Percentiles rank a stretch among this genome's conserved stretches.
Evolutionary conservation across 1,284 basidiomycete genomes (phyloP).

Genomic region (Somion occarium): DNA sequence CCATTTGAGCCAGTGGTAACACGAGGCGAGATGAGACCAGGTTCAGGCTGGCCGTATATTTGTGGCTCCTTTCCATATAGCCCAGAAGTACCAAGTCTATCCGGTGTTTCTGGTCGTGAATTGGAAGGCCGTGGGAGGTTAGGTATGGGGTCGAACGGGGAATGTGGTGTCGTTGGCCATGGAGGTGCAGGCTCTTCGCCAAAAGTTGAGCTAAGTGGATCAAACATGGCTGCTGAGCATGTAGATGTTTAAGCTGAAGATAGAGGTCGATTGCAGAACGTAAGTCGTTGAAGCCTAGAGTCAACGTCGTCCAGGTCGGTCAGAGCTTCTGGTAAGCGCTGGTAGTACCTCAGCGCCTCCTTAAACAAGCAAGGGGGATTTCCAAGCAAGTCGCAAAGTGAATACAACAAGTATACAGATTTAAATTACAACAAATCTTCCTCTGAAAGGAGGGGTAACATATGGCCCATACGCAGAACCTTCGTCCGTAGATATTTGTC

Average conservation of each 20-base stretch:
- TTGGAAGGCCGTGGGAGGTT: slow-evolving; percentile 33
- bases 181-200: slow-evolving; percentile 31
- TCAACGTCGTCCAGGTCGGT: not conserved
- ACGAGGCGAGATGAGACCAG: slow-evolving; percentile 73
- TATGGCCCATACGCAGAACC: slow-evolving; percentile 94
- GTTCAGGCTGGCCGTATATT: slow-evolving; percentile 78
- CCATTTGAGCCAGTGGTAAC: slow-evolving; percentile 63
- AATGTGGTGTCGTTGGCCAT: slow-evolving; percentile 41
- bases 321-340: no score
- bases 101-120: slow-evolving; percentile 23
- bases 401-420: not conserved
- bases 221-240: slow-evolving; percentile 26
- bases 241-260: not conserved
- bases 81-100: slow-evolving; percentile 30
- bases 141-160: slow-evolving; percentile 34
- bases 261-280: not conserved
- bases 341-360: no score
- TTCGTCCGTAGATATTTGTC: slow-evolving; percentile 97
- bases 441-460: slow-evolving; percentile 57
- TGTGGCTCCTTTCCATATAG: slow-evolving; percentile 73
- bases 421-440: slow-evolving; percentile 11
- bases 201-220: slow-evolving; percentile 34
- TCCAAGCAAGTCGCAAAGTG: not conserved
- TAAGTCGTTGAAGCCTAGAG: not conserved
- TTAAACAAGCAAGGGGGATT: not conserved